phyloP scores from a whole-genome alignment of 805 yeast species.

The Ogataea ganodermae region DNA sequence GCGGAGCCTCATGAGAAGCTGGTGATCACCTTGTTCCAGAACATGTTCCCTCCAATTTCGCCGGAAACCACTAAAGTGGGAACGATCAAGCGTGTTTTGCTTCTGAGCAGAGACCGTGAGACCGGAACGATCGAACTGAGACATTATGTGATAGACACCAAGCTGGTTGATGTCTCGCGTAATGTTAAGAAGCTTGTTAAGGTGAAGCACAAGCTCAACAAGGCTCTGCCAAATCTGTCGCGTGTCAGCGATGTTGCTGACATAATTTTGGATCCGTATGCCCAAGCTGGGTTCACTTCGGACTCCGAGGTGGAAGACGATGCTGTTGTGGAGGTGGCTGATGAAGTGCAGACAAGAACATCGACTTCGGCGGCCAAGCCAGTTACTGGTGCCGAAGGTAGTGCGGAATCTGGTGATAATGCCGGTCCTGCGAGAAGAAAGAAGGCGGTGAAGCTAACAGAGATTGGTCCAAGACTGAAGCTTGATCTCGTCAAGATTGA shows the following conservation, averaged over 20 bases:
- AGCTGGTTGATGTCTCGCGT: constrained; percentile 74
- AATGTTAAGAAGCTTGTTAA: constrained; percentile 71
- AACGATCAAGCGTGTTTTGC: constrained; percentile 78
- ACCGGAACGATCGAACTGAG: constrained; percentile 80
- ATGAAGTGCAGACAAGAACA: constrained; percentile 17
- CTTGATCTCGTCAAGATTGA: constrained; percentile 81
- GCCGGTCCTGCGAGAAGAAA: constrained; percentile 43
- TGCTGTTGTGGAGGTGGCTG: constrained; percentile 64
- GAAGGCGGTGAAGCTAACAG: constrained; percentile 88
- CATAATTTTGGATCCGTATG: constrained; percentile 78
- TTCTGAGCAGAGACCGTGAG: constrained; percentile 71
- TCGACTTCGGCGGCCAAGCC: neutral
- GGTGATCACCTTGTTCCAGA: constrained; percentile 87
- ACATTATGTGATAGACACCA: constrained; percentile 87
- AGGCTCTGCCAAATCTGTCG: constrained; percentile 68
- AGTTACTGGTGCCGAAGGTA: constrained; percentile 8
- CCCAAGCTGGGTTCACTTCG: constrained; percentile 74
- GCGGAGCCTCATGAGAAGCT: constrained; percentile 75
- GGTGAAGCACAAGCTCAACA: constrained; percentile 59
- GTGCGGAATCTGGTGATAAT: no score
- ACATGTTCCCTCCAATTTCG: constrained; percentile 92
- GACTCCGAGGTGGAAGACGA: constrained; percentile 96
- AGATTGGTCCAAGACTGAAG: constrained; percentile 87
- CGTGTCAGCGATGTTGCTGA: constrained; percentile 78
- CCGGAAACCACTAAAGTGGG: constrained; percentile 77